Base-by-base conservation (phyloP, 257 asterid genomes). In the Nicotiana paniculata region DNA sequence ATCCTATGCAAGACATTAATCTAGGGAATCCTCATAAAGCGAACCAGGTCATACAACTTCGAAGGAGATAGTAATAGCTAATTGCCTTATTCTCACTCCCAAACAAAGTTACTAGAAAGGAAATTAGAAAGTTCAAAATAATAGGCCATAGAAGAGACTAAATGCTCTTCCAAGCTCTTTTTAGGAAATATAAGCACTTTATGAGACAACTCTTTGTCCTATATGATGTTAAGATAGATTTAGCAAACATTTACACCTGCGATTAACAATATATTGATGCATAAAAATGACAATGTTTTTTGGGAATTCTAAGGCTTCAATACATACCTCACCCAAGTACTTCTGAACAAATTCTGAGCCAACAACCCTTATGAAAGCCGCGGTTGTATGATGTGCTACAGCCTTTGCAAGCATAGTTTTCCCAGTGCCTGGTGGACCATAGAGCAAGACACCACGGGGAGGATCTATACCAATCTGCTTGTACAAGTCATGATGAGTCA, bases 401-500 rank as follows among this genome's bases (percentile, higher is more conserved):
- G 97, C 97, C 88, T 93, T 93, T 0, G 97, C 97, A 76, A 92
- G 97, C 97, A 93, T 93, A 51, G 97, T 93, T 87, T 92, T 93
- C 62, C 97, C 97, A 57, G 97, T 93, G 63, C 97, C 97, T 57
- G 97, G 97, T 1, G 97, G 97, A 67, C 97, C 97, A 83, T 93
- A 93, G 57, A 93, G 95, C 86, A 93, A 91, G 62, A 93, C 97
- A 74, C 97, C 97, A 77, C 97, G 97, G 17, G 97, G 97, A 76
- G 97, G 95, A 78, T 93, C 97, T 61, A 93, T 93, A 81, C 97
- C 97, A 75, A 93, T 93, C 83, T 92, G 97, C 83, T 91, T 90
- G 91, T 93, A 93, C 84, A 93, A 78, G 67, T 92, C 97, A 82
- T 92, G 92, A 88, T 93, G 97, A 79, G 97, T 93, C 82, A 93